Conservation (phyloP, 805 yeast species). For the Sugiyamaella chiloensis region DNA sequence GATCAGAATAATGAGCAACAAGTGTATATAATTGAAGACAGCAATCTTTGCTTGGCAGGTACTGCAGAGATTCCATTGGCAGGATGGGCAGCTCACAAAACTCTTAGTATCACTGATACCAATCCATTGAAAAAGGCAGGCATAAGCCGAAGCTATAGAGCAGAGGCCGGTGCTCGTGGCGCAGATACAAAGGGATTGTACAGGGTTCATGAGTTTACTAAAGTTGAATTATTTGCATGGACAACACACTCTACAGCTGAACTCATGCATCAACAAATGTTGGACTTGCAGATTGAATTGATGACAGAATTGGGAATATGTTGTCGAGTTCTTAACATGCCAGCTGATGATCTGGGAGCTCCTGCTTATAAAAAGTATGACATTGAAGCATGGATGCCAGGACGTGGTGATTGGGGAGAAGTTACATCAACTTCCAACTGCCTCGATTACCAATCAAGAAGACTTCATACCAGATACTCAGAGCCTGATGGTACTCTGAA, state of each 20-base stretch:
- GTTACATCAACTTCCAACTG: conserved; percentile 89
- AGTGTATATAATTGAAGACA: conserved; percentile 57
- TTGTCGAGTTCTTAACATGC: conserved; percentile 85
- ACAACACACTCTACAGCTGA: conserved; percentile 31
- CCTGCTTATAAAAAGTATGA: conserved; percentile 92
- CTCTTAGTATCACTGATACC: conserved; percentile 34
- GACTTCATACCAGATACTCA: conserved; percentile 65
- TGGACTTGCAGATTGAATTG: conserved; percentile 61
- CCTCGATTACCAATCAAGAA: conserved; percentile 82
- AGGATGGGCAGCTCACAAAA: conserved; percentile 59
- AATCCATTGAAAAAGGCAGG: conserved; percentile 69
- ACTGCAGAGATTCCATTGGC: conserved; percentile 96
- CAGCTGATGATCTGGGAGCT: conserved; percentile 85
- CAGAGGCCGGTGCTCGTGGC: conserved; percentile 97
- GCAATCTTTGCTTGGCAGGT: conserved; percentile 68
- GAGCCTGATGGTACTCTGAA: conserved; percentile 33
- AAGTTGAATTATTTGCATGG: conserved; percentile 90
- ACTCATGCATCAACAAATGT: conserved; percentile 55
- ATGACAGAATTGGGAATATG: conserved; percentile 66
- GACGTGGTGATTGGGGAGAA: conserved; percentile 91
- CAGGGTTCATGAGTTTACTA: conserved; percentile 93
- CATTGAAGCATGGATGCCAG: conserved; percentile 98
- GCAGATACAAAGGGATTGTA: conserved; percentile 87
- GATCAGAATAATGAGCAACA: conserved; percentile 86
- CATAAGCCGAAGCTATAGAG: conserved; percentile 80